These are phyloP conservation scores for Russula abietina DNA, from an alignment of 768 basidiomycete species.

Conservation along the genomic window DNA sequence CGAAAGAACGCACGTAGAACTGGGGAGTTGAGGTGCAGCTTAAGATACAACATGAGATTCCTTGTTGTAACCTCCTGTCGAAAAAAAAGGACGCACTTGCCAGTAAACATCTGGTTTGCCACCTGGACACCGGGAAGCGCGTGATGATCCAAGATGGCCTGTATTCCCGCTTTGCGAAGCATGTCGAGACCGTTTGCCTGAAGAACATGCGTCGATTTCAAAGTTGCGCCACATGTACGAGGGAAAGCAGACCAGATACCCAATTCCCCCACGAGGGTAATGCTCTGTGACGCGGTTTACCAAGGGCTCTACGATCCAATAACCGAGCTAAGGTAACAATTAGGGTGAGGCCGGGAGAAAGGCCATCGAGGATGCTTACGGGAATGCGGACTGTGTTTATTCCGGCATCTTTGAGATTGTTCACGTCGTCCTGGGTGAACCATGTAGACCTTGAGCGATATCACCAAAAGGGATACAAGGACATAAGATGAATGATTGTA, in stretches of 20 bases:
- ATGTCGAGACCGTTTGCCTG: constrained; percentile 59
- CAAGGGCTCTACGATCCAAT: constrained; percentile 73
- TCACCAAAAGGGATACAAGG: neutral
- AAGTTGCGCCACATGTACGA: neutral
- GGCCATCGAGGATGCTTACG: constrained; percentile 35
- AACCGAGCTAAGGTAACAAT: constrained; percentile 51
- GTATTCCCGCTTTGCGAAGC: constrained; percentile 57
- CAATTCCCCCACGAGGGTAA: constrained; percentile 65
- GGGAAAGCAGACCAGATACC: constrained; percentile 43
- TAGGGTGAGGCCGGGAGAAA: neutral
- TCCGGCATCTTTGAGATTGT: constrained; percentile 45
- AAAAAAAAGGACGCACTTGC: constrained; percentile 41
- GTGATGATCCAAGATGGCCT: constrained; percentile 63
- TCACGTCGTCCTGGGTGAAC: constrained; percentile 62
- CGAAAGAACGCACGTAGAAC: constrained; percentile 54
- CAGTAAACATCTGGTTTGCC: constrained; percentile 59
- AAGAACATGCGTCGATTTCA: neutral
- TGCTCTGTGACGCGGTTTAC: constrained; percentile 56
- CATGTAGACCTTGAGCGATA: constrained; percentile 48
- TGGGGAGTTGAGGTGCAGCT: constrained; percentile 64
- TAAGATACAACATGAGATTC: neutral
- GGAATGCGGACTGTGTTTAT: constrained; percentile 78
- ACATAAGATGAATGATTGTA: constrained; percentile 23
- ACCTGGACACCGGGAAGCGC: constrained; percentile 66
- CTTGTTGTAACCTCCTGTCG: neutral